Evolutionary conservation across 768 basidiomycete species (phyloP).

Genomic region (Tephrocybe sp.): DNA sequence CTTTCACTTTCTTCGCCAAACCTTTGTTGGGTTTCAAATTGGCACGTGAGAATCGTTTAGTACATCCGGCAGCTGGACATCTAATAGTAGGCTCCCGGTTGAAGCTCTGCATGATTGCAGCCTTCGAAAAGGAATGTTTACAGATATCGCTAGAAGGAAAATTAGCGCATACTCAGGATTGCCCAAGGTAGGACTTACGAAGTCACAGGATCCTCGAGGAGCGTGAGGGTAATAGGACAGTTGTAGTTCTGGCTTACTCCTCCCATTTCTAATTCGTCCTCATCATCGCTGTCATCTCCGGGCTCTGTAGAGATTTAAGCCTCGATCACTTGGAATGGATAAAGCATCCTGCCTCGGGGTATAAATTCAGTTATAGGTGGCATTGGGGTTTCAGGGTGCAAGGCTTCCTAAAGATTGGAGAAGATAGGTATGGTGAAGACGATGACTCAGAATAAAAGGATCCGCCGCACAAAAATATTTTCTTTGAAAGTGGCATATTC

Average conservation of each 20-base stretch:
- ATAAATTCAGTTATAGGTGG: conserved; percentile 77
- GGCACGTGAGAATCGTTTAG: conserved; percentile 47
- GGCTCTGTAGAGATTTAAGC: conserved; percentile 49
- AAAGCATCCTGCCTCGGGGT: conserved; percentile 49
- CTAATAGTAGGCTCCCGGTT: conserved; percentile 26
- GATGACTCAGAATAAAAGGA: neutral
- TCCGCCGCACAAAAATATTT: conserved; percentile 52
- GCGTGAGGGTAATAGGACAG: conserved; percentile 74
- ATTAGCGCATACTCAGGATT: conserved; percentile 4
- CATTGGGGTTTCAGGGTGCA: conserved; percentile 63
- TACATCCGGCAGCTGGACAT: conserved; percentile 78
- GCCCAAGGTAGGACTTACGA: conserved; percentile 53
- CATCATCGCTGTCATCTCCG: conserved; percentile 78
- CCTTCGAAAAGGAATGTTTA: conserved; percentile 78
- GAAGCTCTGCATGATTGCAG: conserved; percentile 68
- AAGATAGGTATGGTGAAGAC: neutral
- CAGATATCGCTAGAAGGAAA: conserved; percentile 52
- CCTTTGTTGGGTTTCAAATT: conserved; percentile 54
- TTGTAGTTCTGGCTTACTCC: conserved; percentile 81
- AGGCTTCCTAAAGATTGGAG: conserved; percentile 51
- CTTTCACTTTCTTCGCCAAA: conserved; percentile 61
- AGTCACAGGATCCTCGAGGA: conserved; percentile 71
- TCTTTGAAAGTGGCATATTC: conserved; percentile 63
- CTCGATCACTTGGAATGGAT: neutral
- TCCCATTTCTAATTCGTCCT: conserved; percentile 88